Evolutionary conservation across 768 basidiomycete species (phyloP).

Genomic region (Daedaleopsis nitida): DNA sequence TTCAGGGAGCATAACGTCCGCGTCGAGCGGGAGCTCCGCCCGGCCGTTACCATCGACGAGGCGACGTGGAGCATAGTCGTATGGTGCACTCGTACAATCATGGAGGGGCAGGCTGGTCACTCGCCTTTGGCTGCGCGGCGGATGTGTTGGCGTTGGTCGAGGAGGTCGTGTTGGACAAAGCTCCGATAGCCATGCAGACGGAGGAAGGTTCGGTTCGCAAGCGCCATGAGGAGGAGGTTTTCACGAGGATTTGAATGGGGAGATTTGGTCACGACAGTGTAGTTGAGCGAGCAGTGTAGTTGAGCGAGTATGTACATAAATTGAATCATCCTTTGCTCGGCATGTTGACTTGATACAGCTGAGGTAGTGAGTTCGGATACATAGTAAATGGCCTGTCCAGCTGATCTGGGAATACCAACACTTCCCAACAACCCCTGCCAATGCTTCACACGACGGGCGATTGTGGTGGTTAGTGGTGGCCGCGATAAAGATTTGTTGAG

Average conservation of each 20-base stretch:
- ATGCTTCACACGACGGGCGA: no score
- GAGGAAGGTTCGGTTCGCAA: neutral
- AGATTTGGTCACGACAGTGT: neutral
- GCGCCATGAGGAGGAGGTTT: neutral
- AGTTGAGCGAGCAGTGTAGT: no score
- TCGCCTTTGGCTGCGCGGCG: conserved; percentile 27
- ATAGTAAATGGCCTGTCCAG: no score
- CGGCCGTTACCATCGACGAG: neutral
- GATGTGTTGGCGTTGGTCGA: conserved; percentile 23
- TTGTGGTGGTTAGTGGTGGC: no score
- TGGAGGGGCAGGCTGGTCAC: conserved; percentile 24
- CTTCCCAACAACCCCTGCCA: no score
- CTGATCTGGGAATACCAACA: no score
- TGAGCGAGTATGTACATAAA: no score
- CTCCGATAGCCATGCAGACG: conserved; percentile 6
- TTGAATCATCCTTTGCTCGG: no score
- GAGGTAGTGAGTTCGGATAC: no score
- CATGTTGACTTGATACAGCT: no score
- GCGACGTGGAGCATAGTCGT: conserved; percentile 14
- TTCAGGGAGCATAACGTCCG: conserved; percentile 21
- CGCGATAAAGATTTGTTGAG: no score
- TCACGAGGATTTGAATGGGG: neutral
- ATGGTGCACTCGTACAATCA: conserved; percentile 28
- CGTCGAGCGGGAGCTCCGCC: conserved; percentile 21
- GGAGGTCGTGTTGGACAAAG: conserved; percentile 16